Evolutionary conservation across 2,329 filamentous ascomycete genomes (phyloP), one percentile per base, ranked within the genome.

Genomic region (Sphaerulina vaccinii): DNA sequence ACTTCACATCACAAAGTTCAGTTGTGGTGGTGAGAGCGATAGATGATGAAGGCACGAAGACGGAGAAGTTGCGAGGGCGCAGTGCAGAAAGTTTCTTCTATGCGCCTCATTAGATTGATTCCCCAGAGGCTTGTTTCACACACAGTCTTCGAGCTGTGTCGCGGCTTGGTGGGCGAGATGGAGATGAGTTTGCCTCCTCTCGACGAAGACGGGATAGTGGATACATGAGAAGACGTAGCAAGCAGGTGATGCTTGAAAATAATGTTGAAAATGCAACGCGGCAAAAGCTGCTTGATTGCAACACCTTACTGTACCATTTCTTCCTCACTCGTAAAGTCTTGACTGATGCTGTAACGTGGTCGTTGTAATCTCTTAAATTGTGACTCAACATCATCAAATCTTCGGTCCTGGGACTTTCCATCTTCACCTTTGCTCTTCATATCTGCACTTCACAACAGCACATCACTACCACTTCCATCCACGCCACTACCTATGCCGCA

Each of bases 201-300:
- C n/a, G n/a, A n/a, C n/a, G n/a, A n/a, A n/a, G n/a, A n/a, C n/a
- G n/a, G n/a, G n/a, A n/a, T n/a, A n/a, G n/a, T n/a, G n/a, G n/a
- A 38, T 6, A 38, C 11, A 39, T 6, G 37, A 39, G n/a, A 39
- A 22, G 37, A 39, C 21, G 3, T 5, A 1, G 37, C 37, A 19
- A 29, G 27, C 27, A 29, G 27, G 27, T 10, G 27, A 9, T 29
- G 11, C 9, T 13, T 29, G 40, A 23, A 49, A 23, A 49, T 41
- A 49, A 23, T 40, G 18, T 33, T 23, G 37, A 40, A 49, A 49
- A 40, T 38, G 35, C 22, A 38, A 33, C 5, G 22, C 45, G 33
- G 45, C 37, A 23, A 40, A 16, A 49, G 45, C 45, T 41, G 45
- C 36, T 40, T 35, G 45, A 33, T 23, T 49, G 36, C 45, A 36